Evolutionary conservation across 345 rosid species (phyloP).

Genomic region (Eucalyptus pauciflora): DNA sequence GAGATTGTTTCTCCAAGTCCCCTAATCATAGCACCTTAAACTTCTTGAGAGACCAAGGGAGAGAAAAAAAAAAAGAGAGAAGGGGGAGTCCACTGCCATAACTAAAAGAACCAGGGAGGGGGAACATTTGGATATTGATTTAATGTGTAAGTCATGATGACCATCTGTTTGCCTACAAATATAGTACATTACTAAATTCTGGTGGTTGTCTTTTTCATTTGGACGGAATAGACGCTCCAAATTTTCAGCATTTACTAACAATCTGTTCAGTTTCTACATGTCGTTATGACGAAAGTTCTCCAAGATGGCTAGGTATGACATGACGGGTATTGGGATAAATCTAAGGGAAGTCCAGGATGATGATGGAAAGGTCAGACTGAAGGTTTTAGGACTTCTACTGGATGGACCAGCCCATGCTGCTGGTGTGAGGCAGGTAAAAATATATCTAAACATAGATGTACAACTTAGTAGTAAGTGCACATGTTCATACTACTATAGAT

Average conservation of each 20-base stretch:
- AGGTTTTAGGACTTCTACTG: conserved; percentile 69
- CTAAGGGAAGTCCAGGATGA: conserved; percentile 79
- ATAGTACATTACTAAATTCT: not conserved
- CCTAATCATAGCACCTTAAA: not conserved
- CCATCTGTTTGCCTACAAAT: not conserved
- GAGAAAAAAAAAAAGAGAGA: rapidly evolving
- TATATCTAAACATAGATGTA: not conserved
- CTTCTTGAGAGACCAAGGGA: not conserved
- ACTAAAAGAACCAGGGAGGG: not conserved
- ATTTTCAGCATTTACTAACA: conserved; percentile 3
- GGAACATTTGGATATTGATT: not conserved
- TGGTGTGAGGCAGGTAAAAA: conserved; percentile 74
- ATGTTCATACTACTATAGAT: not conserved
- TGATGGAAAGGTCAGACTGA: conserved; percentile 54
- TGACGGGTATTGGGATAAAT: conserved; percentile 87
- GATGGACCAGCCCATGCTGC: conserved; percentile 87
- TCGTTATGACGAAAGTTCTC: conserved; percentile 57
- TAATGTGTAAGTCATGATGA: not conserved
- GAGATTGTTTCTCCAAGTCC: not conserved
- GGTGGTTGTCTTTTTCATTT: not conserved
- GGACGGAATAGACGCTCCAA: not conserved
- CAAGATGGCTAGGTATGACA: conserved; percentile 93
- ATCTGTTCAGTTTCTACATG: conserved; percentile 16
- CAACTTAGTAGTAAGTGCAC: not conserved
- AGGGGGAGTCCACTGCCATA: not conserved